Evolutionary conservation across 495 filamentous ascomycete species (phyloP), one percentile per base, ranked within the genome.

Genomic region (Hyaloscypha bicolor): DNA sequence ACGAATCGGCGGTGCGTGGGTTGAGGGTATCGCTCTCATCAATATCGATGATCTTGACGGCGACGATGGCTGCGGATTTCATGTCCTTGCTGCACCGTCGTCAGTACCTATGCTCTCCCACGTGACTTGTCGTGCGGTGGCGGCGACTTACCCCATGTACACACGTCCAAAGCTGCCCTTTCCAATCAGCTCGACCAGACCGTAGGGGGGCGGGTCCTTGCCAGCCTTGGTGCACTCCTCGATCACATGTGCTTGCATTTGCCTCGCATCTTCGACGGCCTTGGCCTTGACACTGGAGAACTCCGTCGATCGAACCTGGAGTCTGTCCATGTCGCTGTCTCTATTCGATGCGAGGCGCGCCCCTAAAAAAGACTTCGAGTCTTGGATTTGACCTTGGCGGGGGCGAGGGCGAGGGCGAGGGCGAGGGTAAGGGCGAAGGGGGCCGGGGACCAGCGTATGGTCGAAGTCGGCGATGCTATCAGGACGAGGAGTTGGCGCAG

Each of bases 91-190:
- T 87, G 33, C 76, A 33, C 42, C 37, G 51, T 3, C 31, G 63
- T 63, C 32, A 70, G 42, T 63, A 61, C 16, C 45, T 51, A 6
- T 8, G 61, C 21, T n/a, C 42, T 37, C 9, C 31, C 32, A 62
- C 32, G 11, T 32, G 64, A 67, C 60, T 51, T 60, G 48, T 63
- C 33, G 45, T 56, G 25, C 14, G 9, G 16, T 29, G 56, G 11
- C 31, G 45, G 9, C 9, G n/a, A 75, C 77, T 69, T 75, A 85
- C 85, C 86, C 92, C 77, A 95, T 97, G 83, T 94, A 99, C 9
- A 99, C 95, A 42, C 94, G 88, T 21, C 95, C 96, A 78, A 93
- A 98, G 5, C 90, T 89, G n/a, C 95, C 95, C 77, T 97, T 98
- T 22, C 95, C 95, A 66, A 97, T 94, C 64, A 98, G 79, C 76